These are phyloP conservation scores for Colletotrichum lentis DNA, from an alignment of 2,329 filamentous ascomycete species.

Conservation along the genomic window DNA sequence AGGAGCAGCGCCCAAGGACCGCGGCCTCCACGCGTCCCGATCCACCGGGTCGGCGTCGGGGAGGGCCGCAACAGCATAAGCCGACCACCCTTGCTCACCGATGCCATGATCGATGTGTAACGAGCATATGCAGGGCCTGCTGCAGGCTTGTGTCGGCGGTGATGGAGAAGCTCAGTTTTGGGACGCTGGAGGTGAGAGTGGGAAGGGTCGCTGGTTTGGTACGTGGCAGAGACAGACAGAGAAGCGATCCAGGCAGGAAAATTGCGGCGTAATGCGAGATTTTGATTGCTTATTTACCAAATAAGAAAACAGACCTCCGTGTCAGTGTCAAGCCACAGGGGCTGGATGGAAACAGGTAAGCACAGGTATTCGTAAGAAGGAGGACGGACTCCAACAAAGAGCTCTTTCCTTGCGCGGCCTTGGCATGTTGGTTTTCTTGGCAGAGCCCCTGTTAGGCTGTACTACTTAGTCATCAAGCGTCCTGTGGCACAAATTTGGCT, in stretches of 20 bases:
- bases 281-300: conserved; percentile 29
- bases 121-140: conserved; percentile 37
- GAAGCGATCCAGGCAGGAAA: not conserved
- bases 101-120: conserved; percentile 21
- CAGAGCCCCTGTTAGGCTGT: conserved; percentile 13
- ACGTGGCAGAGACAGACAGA: not conserved
- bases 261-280: conserved; percentile 13
- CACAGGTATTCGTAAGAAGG: not conserved
- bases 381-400: not conserved
- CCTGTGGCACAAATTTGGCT: not conserved
- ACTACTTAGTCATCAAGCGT: not conserved
- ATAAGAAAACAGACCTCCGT: not conserved
- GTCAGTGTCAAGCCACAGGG: conserved; percentile 28
- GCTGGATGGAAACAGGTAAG: not conserved
- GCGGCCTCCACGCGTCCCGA: conserved; percentile 31
- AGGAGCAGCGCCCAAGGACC: conserved; percentile 19
- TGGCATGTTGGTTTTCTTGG: conserved; percentile 21
- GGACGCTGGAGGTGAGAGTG: not conserved
- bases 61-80: conserved; percentile 24
- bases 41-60: conserved; percentile 31
- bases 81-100: conserved; percentile 36
- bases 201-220: not conserved
- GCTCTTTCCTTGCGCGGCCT: not conserved
- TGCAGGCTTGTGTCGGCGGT: conserved; percentile 26
- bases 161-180: not conserved